Conservation (phyloP, 495 filamentous ascomycete species). For the Podospora sp. region DNA sequence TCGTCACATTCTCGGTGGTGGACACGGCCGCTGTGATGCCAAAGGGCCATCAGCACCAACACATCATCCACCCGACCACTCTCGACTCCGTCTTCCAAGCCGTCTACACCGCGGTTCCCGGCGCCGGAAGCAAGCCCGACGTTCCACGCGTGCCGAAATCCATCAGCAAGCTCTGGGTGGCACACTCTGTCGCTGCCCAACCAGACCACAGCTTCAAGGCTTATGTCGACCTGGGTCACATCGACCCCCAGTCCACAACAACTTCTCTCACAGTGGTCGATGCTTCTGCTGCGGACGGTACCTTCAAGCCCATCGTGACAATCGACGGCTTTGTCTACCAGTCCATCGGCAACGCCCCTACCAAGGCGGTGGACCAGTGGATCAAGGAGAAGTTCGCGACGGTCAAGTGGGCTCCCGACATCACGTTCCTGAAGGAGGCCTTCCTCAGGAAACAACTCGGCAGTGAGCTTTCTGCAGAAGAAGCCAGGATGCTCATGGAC, state of each 20-base stretch:
- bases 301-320: conserved; percentile 16
- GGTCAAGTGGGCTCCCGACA: conserved; percentile 34
- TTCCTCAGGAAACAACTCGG: conserved; percentile 29
- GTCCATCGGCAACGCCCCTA: conserved; percentile 28
- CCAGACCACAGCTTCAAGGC: conserved; percentile 28
- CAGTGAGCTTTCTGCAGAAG: conserved; percentile 25
- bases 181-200: conserved; percentile 22
- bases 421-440: conserved; percentile 26
- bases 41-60: conserved; percentile 40
- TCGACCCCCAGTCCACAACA: conserved; percentile 28
- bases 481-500: conserved; percentile 31
- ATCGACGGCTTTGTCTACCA: conserved; percentile 32
- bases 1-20: conserved; percentile 36
- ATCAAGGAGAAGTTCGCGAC: conserved; percentile 30
- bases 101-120: conserved; percentile 30
- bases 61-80: conserved; percentile 54
- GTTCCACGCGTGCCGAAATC: conserved; percentile 31
- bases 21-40: conserved; percentile 49
- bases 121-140: conserved; percentile 18
- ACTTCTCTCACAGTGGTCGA: conserved; percentile 26
- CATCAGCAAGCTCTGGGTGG: conserved; percentile 32
- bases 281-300: background rate
- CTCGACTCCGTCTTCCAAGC: conserved; percentile 47
- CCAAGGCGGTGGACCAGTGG: conserved; percentile 11
- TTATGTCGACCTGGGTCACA: conserved; percentile 26